A percentile compares a stretch with the other conserved stretches of the same genome.
These are phyloP conservation scores for Ustilago loliicola DNA, from an alignment of 1,284 basidiomycete genomes.

Conservation along the genomic window DNA sequence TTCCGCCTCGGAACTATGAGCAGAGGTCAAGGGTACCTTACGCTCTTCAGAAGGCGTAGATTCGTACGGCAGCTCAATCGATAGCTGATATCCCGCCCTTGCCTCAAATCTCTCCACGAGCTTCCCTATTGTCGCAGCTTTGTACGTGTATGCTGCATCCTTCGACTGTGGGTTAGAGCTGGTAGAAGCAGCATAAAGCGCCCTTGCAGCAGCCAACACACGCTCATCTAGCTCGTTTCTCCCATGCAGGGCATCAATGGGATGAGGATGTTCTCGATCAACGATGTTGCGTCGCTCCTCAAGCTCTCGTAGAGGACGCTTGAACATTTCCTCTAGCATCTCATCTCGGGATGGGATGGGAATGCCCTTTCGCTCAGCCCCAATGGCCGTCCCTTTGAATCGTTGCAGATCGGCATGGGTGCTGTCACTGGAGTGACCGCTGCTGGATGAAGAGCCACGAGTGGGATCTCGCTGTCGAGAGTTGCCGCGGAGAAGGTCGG, in stretches of 20 bases:
- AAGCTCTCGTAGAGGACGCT: constrained; percentile 44
- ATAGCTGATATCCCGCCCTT: constrained; percentile 53
- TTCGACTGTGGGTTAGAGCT: constrained; percentile 5
- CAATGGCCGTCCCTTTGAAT: constrained; percentile 49
- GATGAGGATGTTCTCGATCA: constrained; percentile 59
- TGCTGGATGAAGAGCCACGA: constrained; percentile 6
- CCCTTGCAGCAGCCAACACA: constrained; percentile 54
- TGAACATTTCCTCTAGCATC: constrained; percentile 57
- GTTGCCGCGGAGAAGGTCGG: constrained; percentile 47
- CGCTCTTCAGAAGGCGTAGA: constrained; percentile 51
- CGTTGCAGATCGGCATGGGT: constrained; percentile 43
- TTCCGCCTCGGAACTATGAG: constrained; percentile 53
- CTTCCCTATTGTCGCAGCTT: constrained; percentile 26
- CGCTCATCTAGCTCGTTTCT: constrained; percentile 64
- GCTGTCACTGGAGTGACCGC: constrained; percentile 2
- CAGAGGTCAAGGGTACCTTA: constrained; percentile 55
- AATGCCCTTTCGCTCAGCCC: constrained; percentile 43
- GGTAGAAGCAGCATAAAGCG: constrained; percentile 34
- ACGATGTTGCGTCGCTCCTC: constrained; percentile 35
- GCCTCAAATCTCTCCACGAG: constrained; percentile 40
- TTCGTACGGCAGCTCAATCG: constrained; percentile 67
- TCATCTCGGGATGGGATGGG: constrained; percentile 52
- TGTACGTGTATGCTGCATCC: constrained; percentile 21
- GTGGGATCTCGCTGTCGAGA: constrained; percentile 20
- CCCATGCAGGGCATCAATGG: constrained; percentile 58